Evolutionary conservation across 306 rosid species (phyloP).

Genomic region (Inga oerstediana): DNA sequence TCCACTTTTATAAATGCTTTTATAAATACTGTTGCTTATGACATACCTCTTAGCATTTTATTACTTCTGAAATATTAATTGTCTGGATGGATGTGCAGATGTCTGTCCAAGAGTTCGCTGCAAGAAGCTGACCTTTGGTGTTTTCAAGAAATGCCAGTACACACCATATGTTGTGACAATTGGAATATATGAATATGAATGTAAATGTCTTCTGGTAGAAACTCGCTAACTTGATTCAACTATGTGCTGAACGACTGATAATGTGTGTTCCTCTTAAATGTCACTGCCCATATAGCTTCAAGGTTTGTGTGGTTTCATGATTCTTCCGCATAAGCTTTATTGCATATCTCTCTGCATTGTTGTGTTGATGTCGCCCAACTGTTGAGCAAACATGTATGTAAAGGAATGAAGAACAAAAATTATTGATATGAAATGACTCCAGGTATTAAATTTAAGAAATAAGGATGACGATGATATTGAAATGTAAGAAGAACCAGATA

Average conservation of each 20-base stretch:
- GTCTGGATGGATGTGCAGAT: no score
- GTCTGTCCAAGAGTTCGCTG: no score
- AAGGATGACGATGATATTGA: neutral
- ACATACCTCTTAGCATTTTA: no score
- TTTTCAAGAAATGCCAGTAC: constrained; percentile 3
- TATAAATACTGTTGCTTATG: no score
- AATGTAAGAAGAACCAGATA: neutral
- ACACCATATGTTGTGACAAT: constrained; percentile 30
- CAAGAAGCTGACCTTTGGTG: neutral
- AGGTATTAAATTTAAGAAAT: neutral
- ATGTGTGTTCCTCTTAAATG: constrained; percentile 25
- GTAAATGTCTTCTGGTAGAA: constrained; percentile 44
- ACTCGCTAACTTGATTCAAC: constrained; percentile 50
- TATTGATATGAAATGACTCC: neutral
- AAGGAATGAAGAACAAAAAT: neutral
- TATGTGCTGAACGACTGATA: constrained; percentile 40
- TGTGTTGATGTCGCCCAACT: neutral
- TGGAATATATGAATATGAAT: constrained; percentile 46
- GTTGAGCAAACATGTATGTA: neutral
- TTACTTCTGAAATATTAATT: no score
- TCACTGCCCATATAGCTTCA: neutral
- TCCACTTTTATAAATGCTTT: no score
- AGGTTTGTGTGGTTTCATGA: neutral
- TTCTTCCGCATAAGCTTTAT: neutral
- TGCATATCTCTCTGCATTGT: neutral